These are phyloP conservation scores for Acer negundo DNA, from an alignment of 345 rosid genomes.

Conservation along the genomic window DNA sequence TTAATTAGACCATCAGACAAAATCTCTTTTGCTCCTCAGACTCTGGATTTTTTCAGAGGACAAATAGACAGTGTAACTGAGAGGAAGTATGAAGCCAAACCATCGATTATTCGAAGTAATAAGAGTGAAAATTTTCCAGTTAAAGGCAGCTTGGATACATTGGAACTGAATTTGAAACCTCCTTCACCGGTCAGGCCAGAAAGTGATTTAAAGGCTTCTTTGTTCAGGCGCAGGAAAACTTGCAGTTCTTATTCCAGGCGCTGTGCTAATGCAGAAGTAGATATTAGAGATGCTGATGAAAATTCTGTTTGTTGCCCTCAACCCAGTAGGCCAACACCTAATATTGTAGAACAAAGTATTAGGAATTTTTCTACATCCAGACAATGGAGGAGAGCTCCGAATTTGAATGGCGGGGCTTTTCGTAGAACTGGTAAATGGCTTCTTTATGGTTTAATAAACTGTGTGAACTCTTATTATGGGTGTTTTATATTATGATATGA, in stretches of 20 bases:
- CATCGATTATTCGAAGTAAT: constrained; percentile 11
- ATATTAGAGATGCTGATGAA: constrained; percentile 32
- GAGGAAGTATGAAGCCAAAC: constrained; percentile 3
- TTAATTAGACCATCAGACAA: constrained; percentile 2
- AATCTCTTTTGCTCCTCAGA: constrained; percentile 3
- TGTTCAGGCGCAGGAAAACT: constrained; percentile 32
- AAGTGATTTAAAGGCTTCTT: constrained; percentile 22
- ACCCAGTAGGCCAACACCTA: constrained; percentile 16
- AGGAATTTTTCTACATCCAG: constrained; percentile 24
- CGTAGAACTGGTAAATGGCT: constrained; percentile 27
- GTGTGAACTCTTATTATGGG: constrained; percentile 12
- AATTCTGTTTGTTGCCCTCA: constrained; percentile 15
- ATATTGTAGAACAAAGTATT: constrained; percentile 15
- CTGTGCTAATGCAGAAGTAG: constrained; percentile 18
- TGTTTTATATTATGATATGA: constrained; percentile 11
- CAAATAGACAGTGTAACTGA: constrained; percentile 2
- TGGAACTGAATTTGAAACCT: constrained; percentile 27
- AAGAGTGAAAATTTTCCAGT: constrained; percentile 15
- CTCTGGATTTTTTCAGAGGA: constrained; percentile 13
- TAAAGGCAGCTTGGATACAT: constrained; percentile 27
- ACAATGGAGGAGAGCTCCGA: constrained; percentile 27
- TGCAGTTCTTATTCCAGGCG: constrained; percentile 23
- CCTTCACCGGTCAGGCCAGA: constrained; percentile 15
- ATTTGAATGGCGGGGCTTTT: constrained; percentile 20
- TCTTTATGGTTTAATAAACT: constrained; percentile 9